Base-by-base conservation (phyloP, 2,329 filamentous ascomycete species). In the Epichloe scottii region DNA sequence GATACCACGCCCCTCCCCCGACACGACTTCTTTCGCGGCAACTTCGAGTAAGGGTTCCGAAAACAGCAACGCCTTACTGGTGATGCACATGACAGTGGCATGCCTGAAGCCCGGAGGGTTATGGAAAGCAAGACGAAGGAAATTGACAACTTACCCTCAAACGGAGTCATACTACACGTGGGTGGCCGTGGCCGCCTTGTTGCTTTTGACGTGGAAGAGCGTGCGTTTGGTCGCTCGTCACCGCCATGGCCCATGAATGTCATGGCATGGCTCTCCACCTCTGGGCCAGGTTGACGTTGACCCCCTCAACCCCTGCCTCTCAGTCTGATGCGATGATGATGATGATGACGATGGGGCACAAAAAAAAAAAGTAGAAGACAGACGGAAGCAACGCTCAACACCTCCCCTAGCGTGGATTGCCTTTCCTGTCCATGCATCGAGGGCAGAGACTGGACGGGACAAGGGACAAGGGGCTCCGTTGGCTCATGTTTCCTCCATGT, bases 291-390 rank as follows among this genome's bases (percentile, higher is more conserved):
- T 30, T 39, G 41, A 17, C 39, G 26, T 30, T 17, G 35, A 30
- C 19, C 40, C 30, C 21, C 4, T 12, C 14, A 14, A 10, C 30
- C 21, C 37, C 33, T 21, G 33, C 48, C 23, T 35, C 23, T 26
- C 33, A 10, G 33, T 17, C 19, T 38, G 33, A 48, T 51, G 35
- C 23, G 40, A 49, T 44, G 48, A 49, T 49, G 40, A 49, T 33
- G 39, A 44, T 26, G 44, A 12, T 26, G 21, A 30, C 5, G 40
- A 19, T 15, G 21, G 26, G 41, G 8, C 38, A n/a, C 15, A 39
- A 38, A 30, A 14, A 41, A 39, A 38, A 38, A 15, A 40, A 26
- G 6, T 10, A 2, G 19, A 17, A 26, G 14, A 21, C 4, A 17
- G 17, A 30, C 17, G 23, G 14, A 19, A 45, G 14, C 14, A 23